Percentiles rank a stretch among this genome's conserved stretches.
Evolutionary conservation across 2,329 filamentous ascomycete species (phyloP).

Genomic region (Talaromyces amestolkiae): DNA sequence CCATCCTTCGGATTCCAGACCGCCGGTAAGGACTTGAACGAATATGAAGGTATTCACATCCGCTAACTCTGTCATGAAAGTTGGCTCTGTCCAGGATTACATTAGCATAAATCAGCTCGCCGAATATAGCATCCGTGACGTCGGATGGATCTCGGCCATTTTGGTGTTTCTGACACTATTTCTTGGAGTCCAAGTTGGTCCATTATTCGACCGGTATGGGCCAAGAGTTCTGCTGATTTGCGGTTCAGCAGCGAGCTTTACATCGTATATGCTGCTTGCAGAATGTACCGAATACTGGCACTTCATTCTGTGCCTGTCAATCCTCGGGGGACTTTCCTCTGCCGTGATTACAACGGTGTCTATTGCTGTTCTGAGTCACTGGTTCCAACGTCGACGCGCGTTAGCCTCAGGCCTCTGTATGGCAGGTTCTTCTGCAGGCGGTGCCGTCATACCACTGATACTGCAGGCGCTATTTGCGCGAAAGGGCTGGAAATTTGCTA

Average conservation of each 20-base stretch:
- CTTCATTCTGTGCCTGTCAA: slow-evolving; percentile 42
- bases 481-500: slow-evolving; percentile 38
- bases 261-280: slow-evolving; percentile 47
- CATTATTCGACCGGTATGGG: slow-evolving; percentile 50
- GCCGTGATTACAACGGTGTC: slow-evolving; percentile 39
- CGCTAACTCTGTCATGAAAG: slow-evolving; percentile 20
- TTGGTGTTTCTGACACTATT: slow-evolving; percentile 48
- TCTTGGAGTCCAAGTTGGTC: slow-evolving; percentile 50
- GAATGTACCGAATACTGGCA: slow-evolving; percentile 51
- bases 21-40: slow-evolving; percentile 23
- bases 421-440: slow-evolving; percentile 39
- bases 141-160: slow-evolving; percentile 52
- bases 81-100: slow-evolving; percentile 52
- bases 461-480: slow-evolving; percentile 30
- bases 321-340: slow-evolving; percentile 36
- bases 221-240: slow-evolving; percentile 41
- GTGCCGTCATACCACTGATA: slow-evolving; percentile 38
- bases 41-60: neutral
- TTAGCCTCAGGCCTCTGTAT: slow-evolving; percentile 42
- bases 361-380: slow-evolving; percentile 41
- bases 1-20: slow-evolving; percentile 50
- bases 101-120: slow-evolving; percentile 47
- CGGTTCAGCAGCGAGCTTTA: slow-evolving; percentile 39
- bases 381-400: slow-evolving; percentile 40
- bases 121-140: slow-evolving; percentile 42